Base-by-base conservation (phyloP, 306 rosid species). In the Acacia acuminata region DNA sequence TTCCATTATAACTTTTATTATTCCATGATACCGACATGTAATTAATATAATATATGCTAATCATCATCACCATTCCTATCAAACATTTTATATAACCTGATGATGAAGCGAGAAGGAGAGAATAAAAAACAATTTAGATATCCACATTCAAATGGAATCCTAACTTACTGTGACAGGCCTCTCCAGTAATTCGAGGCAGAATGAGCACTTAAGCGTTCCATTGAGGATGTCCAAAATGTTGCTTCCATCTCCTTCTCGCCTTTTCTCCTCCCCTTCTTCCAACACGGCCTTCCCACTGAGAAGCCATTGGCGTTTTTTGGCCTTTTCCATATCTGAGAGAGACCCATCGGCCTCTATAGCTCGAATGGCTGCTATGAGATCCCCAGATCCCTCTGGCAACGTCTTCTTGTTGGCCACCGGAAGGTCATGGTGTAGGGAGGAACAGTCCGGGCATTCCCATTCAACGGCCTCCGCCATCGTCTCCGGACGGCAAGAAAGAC, bases 371-470 rank as follows among this genome's bases (percentile, higher is more conserved):
- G 88, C 69, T 3, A 90, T 69, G 68, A 84, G 58, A 58, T 64
- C 84, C 27, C 87, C 45, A 71, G 61, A 79, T 17, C 58, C 27
- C n/a, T 36, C 51, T 19, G 32, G 30, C 56, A 65, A 19, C 14
- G 17, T 69, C 19, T 38, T 45, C 5, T 27, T 24, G 30, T 45
- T 11, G 5, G 64, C 42, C 0, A 50, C 76, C 8, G 71, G 60
- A 56, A 14, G 5, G 10, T 75, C 50, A 36, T 68, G 81, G 68
- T 79, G 47, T 38, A 71, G 30, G 0, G 84, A n/a, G 0, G 85
- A 51, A 38, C 96, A 90, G 82, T 91, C 94, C 0, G 93, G 91
- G 19, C 94, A 89, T 4, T 77, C 87, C 94, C 93, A 91, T 0
- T 75, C 56, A 61, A 65, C 34, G 5, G 91, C 36, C 43, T 84